Conservation (phyloP, 2,329 filamentous ascomycete species). For the Metarhizium sp. region DNA sequence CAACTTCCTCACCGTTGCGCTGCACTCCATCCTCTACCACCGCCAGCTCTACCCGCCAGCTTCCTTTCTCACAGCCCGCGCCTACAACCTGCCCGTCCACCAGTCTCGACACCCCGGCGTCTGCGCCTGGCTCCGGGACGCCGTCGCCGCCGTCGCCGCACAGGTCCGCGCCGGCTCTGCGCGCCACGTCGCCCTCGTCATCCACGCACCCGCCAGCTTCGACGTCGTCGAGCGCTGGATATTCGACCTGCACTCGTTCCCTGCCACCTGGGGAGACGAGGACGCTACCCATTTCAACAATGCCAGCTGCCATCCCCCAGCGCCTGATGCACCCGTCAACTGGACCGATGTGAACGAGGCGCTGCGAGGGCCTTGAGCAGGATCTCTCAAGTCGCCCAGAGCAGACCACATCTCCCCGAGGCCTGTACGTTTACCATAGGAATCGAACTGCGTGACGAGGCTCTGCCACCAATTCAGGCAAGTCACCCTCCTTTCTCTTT, state of each 20-base stretch:
- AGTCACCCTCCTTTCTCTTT: constrained; percentile 11
- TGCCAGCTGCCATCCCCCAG: constrained; percentile 14
- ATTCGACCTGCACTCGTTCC: constrained; percentile 47
- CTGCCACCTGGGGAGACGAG: constrained; percentile 14
- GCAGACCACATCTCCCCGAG: constrained; percentile 46
- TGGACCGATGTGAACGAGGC: constrained; percentile 61
- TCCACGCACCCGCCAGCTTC: constrained; percentile 30
- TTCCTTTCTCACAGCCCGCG: constrained; percentile 70
- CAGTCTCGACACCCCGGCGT: constrained; percentile 81
- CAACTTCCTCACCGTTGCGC: constrained; percentile 70
- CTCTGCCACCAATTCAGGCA: constrained; percentile 48
- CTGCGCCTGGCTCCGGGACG: constrained; percentile 77
- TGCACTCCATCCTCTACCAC: constrained; percentile 81
- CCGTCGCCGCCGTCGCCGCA: constrained; percentile 59
- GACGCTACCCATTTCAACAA: constrained; percentile 3
- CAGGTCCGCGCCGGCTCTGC: constrained; percentile 55
- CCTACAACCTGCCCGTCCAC: constrained; percentile 75
- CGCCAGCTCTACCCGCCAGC: constrained; percentile 67
- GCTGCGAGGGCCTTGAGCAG: constrained; percentile 56
- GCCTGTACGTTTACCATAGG: constrained; percentile 69
- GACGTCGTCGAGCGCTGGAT: constrained; percentile 52
- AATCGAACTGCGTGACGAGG: constrained; percentile 58
- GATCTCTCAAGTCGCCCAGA: constrained; percentile 50
- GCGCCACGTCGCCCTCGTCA: constrained; percentile 36
- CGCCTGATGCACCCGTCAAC: constrained; percentile 26